Evolutionary conservation across 257 asterid species (phyloP).

Genomic region (Solanum sejunctum): DNA sequence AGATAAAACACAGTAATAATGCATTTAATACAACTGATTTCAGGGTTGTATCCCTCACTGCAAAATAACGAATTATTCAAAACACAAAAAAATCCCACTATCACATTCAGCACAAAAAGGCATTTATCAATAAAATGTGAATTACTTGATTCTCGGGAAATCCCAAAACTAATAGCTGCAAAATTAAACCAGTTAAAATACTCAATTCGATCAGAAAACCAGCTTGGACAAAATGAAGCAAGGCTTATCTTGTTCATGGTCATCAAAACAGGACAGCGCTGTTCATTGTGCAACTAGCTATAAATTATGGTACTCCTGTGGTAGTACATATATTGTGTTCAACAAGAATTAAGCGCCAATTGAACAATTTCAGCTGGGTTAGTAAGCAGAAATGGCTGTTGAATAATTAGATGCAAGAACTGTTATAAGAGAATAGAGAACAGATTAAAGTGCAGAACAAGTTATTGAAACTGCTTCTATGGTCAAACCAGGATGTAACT

Average conservation of each 20-base stretch:
- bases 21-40: not conserved
- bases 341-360: not conserved
- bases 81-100: not conserved
- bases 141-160: not conserved
- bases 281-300: not conserved
- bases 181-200: not conserved
- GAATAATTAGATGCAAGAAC: not conserved
- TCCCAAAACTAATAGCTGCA: not conserved
- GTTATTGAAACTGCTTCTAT: not conserved
- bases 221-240: not conserved
- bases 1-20: not conserved
- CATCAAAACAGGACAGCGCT: not conserved
- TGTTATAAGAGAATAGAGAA: not conserved
- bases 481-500: not conserved
- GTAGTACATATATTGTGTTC: not conserved
- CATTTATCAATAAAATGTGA: not conserved
- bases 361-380: not conserved
- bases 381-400: not conserved
- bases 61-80: not conserved
- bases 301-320: not conserved
- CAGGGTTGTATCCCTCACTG: not conserved
- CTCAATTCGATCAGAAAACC: not conserved
- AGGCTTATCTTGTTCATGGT: not conserved
- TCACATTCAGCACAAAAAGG: not conserved
- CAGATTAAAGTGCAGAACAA: not conserved